Evolutionary conservation across 352 stramenopile genomes (phyloP).

Genomic region (Phytopythium cucurbitacearum): DNA sequence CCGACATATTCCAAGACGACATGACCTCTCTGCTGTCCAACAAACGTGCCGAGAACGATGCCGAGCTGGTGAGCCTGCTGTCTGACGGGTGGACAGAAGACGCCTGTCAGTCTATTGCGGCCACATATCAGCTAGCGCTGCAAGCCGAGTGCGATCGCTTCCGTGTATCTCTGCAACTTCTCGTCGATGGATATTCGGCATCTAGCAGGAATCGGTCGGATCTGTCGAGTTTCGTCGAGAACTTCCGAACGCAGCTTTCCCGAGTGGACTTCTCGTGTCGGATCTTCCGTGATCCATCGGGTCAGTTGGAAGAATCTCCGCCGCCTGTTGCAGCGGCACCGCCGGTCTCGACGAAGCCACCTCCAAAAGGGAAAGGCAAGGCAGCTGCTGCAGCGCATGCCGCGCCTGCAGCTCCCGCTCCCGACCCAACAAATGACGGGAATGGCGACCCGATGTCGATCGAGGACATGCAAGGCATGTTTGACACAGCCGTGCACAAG

Average conservation of each 20-base stretch:
- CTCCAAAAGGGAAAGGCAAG: conserved; percentile 40
- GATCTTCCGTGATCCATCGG: conserved; percentile 33
- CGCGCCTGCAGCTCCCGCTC: conserved; percentile 9
- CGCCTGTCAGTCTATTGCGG: conserved; percentile 29
- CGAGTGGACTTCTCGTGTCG: conserved; percentile 30
- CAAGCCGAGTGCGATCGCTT: conserved; percentile 77
- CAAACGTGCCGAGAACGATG: conserved; percentile 34
- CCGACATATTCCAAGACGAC: conserved; percentile 69
- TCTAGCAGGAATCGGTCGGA: conserved; percentile 34
- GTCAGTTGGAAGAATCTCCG: conserved; percentile 12
- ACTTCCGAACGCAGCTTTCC: conserved; percentile 16
- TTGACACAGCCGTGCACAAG: conserved; percentile 37
- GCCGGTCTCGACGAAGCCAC: conserved; percentile 12
- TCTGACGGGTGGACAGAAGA: conserved; percentile 62
- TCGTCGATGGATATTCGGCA: conserved; percentile 44
- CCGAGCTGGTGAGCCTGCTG: conserved; percentile 40
- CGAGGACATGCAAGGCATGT: conserved; percentile 38
- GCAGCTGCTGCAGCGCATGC: conserved; percentile 12
- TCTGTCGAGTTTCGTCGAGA: conserved; percentile 25
- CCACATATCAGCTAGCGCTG: conserved; percentile 47
- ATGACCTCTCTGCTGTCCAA: conserved; percentile 40
- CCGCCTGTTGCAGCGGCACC: conserved; percentile 8
- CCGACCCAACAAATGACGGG: conserved; percentile 13
- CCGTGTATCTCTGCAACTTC: conserved; percentile 44
- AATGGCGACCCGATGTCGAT: conserved; percentile 22